Evolutionary conservation across 371 early-diverging fungal species (phyloP), one percentile per base, ranked within the genome.

Genomic region (Mortierella sp.): DNA sequence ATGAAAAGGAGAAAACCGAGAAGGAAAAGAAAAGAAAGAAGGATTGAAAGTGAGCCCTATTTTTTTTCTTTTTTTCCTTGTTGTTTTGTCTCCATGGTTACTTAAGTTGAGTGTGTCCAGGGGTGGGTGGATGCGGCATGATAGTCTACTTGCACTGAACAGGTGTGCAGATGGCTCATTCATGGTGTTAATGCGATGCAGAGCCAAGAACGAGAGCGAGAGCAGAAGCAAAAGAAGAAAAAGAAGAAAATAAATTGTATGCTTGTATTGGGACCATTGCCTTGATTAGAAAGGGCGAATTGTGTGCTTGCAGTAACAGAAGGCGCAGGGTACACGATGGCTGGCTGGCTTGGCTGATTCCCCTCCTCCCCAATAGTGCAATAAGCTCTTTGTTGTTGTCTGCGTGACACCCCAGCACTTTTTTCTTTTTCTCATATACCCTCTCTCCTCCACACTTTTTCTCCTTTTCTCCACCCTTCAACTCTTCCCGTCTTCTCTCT

Each of bases 341-440:
- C 61, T 31, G 31, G 31, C 61, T 61, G 31, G 31, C 19, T 14
- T 57, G 59, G 28, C 28, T 3, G 55, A 9, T 43, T 43, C 48
- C 50, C 50, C 14, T 50, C 16, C 6, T 16, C 16, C 50, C 50
- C 50, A 24, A 19, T 0, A 34, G 21, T 71, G 50, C 72, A 71
- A 71, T 37, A 64, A 64, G 67, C 67, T 64, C 67, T 64, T 64
- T 64, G 2, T 55, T 57, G 14, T 54, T 54, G 50, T 54, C 37
- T 64, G 67, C 67, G 67, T 64, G 67, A 64, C 67, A 64, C 67
- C 67, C 67, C 40, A 64, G 16, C 73, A 37, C 55, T 54, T 43
- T 55, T 73, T 24, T 34, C 51, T 51, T 40, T 46, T 5, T 9
- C 8, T 26, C n/a, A 54, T 54, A 21, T 54, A 54, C 54, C 55